A percentile compares a stretch with the other conserved stretches of the same genome.
These are phyloP conservation scores for Penicillium diatomitis DNA, from an alignment of 495 filamentous ascomycete species.

Conservation along the genomic window DNA sequence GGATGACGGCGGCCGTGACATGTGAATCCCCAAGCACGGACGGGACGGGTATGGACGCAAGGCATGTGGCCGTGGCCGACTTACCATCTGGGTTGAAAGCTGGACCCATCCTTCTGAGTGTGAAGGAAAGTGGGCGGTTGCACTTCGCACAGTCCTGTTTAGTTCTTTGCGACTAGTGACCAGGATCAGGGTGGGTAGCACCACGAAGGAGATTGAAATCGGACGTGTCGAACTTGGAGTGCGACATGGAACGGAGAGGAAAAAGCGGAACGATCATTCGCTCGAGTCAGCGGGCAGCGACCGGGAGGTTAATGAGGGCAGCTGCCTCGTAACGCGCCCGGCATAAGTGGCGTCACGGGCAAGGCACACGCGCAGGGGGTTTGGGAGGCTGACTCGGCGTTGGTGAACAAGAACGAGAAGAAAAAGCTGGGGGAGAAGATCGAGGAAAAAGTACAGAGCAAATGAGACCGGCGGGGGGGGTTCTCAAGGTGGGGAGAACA, in stretches of 20 bases:
- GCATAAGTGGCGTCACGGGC: conserved; percentile 24
- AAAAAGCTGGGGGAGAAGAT: conserved; percentile 3
- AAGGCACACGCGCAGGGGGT: conserved; percentile 18
- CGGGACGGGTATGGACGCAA: background rate
- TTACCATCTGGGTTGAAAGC: conserved; percentile 35
- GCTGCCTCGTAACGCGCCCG: conserved; percentile 32
- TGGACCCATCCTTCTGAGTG: conserved; percentile 29
- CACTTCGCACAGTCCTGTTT: background rate
- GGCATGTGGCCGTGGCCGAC: conserved; percentile 14
- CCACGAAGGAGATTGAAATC: conserved; percentile 19
- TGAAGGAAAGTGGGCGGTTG: background rate
- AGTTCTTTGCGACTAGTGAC: background rate
- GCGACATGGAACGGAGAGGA: conserved; percentile 13
- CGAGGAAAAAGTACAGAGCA: background rate
- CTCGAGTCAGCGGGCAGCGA: conserved; percentile 18
- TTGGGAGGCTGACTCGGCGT: conserved; percentile 1
- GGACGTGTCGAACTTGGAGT: conserved; percentile 10
- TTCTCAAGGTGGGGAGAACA: conserved; percentile 24
- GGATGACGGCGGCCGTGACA: conserved; percentile 5
- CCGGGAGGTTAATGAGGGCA: conserved; percentile 20
- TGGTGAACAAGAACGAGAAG: background rate
- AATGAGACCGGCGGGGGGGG: no score
- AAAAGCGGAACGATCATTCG: conserved; percentile 16
- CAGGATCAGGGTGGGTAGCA: background rate
- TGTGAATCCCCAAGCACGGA: conserved; percentile 11